Evolutionary conservation across 129 eudicot species (phyloP), one percentile per base, ranked within the genome.

Genomic region (Solidago caesia): DNA sequence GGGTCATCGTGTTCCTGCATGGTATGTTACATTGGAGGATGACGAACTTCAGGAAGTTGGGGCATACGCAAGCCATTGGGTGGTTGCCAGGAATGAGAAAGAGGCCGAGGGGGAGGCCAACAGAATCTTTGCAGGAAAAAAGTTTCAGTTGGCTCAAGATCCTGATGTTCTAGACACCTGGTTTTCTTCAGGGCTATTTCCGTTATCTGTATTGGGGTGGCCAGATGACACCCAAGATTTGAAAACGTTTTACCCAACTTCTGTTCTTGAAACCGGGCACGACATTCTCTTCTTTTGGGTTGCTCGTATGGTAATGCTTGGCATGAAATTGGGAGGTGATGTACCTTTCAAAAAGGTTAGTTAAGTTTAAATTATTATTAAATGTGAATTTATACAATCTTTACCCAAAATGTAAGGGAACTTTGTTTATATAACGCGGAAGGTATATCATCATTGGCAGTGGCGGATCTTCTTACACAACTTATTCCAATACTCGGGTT

Each of bases 1-100:
- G 98, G 98, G 98, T 76, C 98, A 92, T 76, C 91, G 96, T 16
- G 79, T 92, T 70, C 98, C 96, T 67, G 98, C 98, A 59, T 92
- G 98, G 96, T 92, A 92, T 84, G 96, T 85, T 15, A 75, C 86
- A 33, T 81, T 92, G 72, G 95, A 84, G 53, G 86, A 84, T 29
- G 98, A 89, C 66, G 67, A 89, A 68, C 86, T 80, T 72, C 87
- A 87, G 82, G 98, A 89, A 76, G 68, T 87, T 68, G 98, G 95
- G 82, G 89, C 90, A 27, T 92, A 87, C 75, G 10, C 71, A 10
- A 70, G 86, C 71, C 97, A 86, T 48, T 92, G 97, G 97, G 88
- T 92, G 62, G 97, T 92, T 67, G 96, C 91, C 63, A 80, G 95
- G 80, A 80, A 83, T 68, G 95, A 87, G 74, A 89, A 76, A 72